Conservation (phyloP, 225 moss, liverwort and hornwort genomes). For the Marchantia polymorpha region DNA sequence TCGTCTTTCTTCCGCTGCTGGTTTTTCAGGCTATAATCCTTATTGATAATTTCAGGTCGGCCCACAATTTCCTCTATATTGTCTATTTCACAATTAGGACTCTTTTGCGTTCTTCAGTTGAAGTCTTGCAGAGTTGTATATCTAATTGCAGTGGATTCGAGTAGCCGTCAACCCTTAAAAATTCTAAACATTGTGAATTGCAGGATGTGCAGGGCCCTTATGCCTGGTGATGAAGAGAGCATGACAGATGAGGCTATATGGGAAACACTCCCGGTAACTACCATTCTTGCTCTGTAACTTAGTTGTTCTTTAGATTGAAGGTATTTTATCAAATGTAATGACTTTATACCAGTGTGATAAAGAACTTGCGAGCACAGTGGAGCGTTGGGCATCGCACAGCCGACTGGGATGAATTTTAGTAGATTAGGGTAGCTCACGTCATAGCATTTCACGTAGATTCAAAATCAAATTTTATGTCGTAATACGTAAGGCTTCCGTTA, state of each 20-base stretch:
- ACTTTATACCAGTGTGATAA: too few relatives aligned
- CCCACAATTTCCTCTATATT: background rate
- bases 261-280: slow-evolving; percentile 90
- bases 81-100: background rate
- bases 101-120: background rate
- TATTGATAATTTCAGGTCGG: slow-evolving; percentile 94
- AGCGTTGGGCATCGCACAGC: too few relatives aligned
- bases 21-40: slow-evolving; percentile 80
- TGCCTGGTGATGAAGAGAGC: slow-evolving; percentile 99
- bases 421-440: too few relatives aligned
- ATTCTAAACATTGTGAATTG: slow-evolving; percentile 55
- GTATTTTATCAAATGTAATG: too few relatives aligned
- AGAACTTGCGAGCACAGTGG: too few relatives aligned
- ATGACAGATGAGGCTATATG: slow-evolving; percentile 99
- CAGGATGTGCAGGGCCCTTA: slow-evolving; percentile 99
- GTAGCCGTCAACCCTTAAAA: background rate
- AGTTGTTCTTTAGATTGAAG: background rate
- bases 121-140: background rate
- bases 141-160: background rate
- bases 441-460: too few relatives aligned
- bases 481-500: too few relatives aligned
- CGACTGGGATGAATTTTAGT: too few relatives aligned
- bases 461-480: too few relatives aligned
- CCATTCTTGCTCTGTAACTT: background rate
- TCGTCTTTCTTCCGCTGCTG: slow-evolving; percentile 91